Evolutionary conservation across 2,329 filamentous ascomycete genomes (phyloP), one percentile per base, ranked within the genome.

Genomic region (Pseudocercospora fijiensis): DNA sequence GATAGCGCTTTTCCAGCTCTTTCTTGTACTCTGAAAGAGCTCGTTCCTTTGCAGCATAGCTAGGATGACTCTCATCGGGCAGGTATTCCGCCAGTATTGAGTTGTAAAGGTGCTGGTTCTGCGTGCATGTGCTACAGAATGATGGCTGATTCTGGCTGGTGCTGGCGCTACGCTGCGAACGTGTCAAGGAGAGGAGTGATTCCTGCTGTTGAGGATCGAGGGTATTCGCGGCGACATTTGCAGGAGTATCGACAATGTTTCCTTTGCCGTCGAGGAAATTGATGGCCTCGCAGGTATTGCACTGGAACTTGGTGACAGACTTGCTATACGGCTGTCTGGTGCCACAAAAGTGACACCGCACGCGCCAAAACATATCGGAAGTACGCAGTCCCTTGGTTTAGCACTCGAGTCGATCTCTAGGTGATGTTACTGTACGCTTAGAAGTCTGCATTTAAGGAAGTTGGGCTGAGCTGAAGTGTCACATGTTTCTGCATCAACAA

Each of bases 201-300:
- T 52, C 62, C 13, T 57, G 59, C 4, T 18, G 16, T 18, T 62
- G 26, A 16, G 55, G 41, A 13, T 27, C n/a, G 16, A 26, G 41
- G 26, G 41, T 45, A 20, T 72, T 66, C 30, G 74, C 70, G 43
- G 74, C 69, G 73, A 62, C 85, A 20, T 83, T 79, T 24, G 88
- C 82, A 2, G 91, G 92, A 26, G 93, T 91, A 76, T 99, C 94
- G 61, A 91, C 90, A 69, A 98, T 95, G 57, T 96, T 88, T 72
- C 94, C 94, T 75, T 91, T 86, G 90, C 94, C 84, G 75, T 99
- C 95, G 30, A 97, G 82, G 79, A 91, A 90, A 77, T 98, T 99
- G 64, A 89, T 87, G 18, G 93, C 90, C 72, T 95, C 90, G 81
- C 95, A 99, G 65, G 85, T 81, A 20, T 84, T 79, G 78, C 92